These are phyloP conservation scores for Nigrospora oryzae DNA, from an alignment of 2,329 filamentous ascomycete species.

Conservation along the genomic window DNA sequence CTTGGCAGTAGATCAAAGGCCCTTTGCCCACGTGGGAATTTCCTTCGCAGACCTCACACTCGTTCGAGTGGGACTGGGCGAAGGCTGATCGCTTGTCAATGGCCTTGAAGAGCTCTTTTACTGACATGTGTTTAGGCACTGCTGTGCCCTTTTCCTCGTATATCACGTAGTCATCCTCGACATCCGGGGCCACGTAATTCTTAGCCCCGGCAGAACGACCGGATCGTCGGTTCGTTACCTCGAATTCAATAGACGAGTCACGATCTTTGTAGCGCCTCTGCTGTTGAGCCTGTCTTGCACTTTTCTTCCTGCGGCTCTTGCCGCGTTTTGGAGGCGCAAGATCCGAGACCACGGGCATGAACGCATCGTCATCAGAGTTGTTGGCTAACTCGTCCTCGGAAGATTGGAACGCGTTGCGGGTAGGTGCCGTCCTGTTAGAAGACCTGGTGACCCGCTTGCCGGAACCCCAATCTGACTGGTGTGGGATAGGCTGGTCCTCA, in stretches of 20 bases:
- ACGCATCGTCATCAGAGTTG: constrained; percentile 8
- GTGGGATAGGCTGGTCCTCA: neutral
- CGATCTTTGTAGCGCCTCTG: constrained; percentile 9
- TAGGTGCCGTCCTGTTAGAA: constrained; percentile 1
- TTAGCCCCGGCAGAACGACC: constrained; percentile 29
- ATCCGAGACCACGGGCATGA: constrained; percentile 18
- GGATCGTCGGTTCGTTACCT: constrained; percentile 37
- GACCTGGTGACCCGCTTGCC: constrained; percentile 1
- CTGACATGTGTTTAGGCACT: constrained; percentile 48
- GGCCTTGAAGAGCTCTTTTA: constrained; percentile 66
- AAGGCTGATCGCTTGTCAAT: constrained; percentile 59
- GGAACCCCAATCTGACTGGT: neutral
- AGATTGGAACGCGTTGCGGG: constrained; percentile 3
- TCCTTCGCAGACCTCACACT: constrained; percentile 65
- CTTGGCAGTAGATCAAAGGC: constrained; percentile 77
- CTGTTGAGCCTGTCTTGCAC: constrained; percentile 11
- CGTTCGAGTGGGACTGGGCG: constrained; percentile 55
- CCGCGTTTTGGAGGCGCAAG: constrained; percentile 10
- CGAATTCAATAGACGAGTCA: constrained; percentile 44
- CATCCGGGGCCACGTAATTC: constrained; percentile 41
- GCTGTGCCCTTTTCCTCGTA: constrained; percentile 34
- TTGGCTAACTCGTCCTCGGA: constrained; percentile 23
- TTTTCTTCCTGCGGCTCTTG: constrained; percentile 10
- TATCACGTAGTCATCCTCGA: constrained; percentile 51
- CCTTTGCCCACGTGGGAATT: constrained; percentile 51